Conservation (phyloP, 2,329 filamentous ascomycete species). For the Sodiomyces alkalinus region DNA sequence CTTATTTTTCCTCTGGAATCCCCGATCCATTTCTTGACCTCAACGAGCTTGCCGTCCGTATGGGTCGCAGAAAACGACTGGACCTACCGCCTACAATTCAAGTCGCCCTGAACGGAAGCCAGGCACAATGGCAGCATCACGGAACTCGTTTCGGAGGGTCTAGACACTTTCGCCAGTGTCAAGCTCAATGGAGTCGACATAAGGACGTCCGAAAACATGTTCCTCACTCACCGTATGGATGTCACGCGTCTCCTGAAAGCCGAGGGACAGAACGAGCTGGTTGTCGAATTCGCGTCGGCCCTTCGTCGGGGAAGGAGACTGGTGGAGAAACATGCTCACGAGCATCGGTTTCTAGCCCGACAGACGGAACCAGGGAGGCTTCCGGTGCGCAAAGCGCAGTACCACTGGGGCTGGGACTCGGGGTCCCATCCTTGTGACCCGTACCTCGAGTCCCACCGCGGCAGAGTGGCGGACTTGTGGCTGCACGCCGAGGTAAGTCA, state of each 20-base stretch:
- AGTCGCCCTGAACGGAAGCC: conserved; percentile 7
- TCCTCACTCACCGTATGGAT: conserved; percentile 39
- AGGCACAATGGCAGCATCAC: conserved; percentile 6
- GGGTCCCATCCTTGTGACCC: no score
- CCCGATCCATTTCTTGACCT: conserved; percentile 43
- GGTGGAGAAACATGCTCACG: conserved; percentile 31
- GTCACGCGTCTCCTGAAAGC: conserved; percentile 26
- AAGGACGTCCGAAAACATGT: conserved; percentile 47
- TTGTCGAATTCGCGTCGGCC: conserved; percentile 42
- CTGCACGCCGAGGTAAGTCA: conserved; percentile 18
- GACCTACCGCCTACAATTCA: conserved; percentile 34
- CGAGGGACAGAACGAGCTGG: conserved; percentile 26
- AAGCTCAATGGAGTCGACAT: conserved; percentile 37
- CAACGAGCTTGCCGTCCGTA: conserved; percentile 42
- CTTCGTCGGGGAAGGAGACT: conserved; percentile 34
- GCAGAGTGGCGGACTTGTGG: conserved; percentile 43
- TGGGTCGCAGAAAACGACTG: conserved; percentile 50
- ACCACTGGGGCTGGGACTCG: conserved; percentile 62
- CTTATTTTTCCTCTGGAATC: no score
- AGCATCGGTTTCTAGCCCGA: conserved; percentile 37
- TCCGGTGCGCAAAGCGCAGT: conserved; percentile 45
- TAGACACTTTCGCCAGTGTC: conserved; percentile 48
- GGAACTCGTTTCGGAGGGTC: conserved; percentile 45
- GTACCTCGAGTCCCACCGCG: conserved; percentile 45
- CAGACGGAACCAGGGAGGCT: conserved; percentile 25